phyloP scores from a whole-genome alignment of 2,329 filamentous ascomycete genomes.

The Penicillium freii region DNA sequence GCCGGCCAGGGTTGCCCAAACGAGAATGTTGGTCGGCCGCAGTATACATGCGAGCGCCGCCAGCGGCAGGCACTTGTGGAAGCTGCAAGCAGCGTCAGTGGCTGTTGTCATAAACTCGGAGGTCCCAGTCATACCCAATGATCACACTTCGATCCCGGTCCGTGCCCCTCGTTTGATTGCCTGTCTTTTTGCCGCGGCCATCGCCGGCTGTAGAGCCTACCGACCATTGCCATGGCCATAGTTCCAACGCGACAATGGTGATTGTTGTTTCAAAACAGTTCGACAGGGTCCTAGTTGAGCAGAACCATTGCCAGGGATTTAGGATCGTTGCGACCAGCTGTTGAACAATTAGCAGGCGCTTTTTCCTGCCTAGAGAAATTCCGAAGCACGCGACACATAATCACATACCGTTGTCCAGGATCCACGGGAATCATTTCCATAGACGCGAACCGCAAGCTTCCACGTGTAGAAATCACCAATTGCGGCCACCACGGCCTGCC shows the following conservation, averaged over 20 bases:
- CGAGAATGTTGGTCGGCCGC: conserved; percentile 82
- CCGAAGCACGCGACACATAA: conserved; percentile 4
- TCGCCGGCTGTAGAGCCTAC: conserved; percentile 42
- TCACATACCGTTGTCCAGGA: conserved; percentile 66
- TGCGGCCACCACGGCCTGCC: conserved; percentile 76
- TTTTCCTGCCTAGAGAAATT: background rate
- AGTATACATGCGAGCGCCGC: conserved; percentile 81
- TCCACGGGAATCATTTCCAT: conserved; percentile 61
- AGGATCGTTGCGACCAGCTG: conserved; percentile 69
- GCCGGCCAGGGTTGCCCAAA: conserved; percentile 71
- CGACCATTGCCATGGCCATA: conserved; percentile 82
- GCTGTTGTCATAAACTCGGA: conserved; percentile 4
- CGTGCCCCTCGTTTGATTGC: conserved; percentile 9
- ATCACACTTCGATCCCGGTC: conserved; percentile 17
- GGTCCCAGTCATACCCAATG: conserved; percentile 25
- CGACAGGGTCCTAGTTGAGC: conserved; percentile 86
- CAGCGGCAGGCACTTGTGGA: conserved; percentile 66
- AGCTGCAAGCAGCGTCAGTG: conserved; percentile 37
- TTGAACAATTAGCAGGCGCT: conserved; percentile 21
- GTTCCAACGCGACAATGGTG: conserved; percentile 72
- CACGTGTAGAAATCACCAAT: conserved; percentile 83
- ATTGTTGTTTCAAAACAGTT: conserved; percentile 91
- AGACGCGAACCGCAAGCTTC: conserved; percentile 72
- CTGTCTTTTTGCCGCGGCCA: conserved; percentile 3
- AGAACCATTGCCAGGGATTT: conserved; percentile 97